phyloP scores from a whole-genome alignment of 495 filamentous ascomycete genomes.

The Penicillium ucsense region DNA sequence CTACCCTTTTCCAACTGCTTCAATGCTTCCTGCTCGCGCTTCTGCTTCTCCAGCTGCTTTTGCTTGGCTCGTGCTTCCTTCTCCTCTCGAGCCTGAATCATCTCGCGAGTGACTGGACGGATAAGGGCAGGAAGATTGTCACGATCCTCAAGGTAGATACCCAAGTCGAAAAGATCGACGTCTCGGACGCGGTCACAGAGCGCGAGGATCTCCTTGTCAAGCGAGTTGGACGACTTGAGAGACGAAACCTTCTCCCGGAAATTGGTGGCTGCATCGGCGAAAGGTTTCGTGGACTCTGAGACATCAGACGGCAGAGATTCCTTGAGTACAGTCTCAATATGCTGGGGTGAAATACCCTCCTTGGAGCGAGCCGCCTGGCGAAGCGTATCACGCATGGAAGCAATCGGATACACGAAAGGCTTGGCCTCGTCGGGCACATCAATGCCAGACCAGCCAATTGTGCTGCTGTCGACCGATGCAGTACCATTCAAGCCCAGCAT shows the following conservation, averaged over 20 bases:
- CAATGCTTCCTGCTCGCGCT: slow-evolving; percentile 45
- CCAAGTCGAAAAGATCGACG: slow-evolving; percentile 64
- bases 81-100: slow-evolving; percentile 63
- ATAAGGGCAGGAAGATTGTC: slow-evolving; percentile 65
- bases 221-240: slow-evolving; percentile 32
- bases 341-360: slow-evolving; percentile 21
- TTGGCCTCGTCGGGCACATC: slow-evolving; percentile 51
- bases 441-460: slow-evolving; percentile 78
- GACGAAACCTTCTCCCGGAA: slow-evolving; percentile 35
- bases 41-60: slow-evolving; percentile 52
- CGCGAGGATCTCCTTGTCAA: slow-evolving; percentile 51
- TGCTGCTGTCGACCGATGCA: slow-evolving; percentile 44
- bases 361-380: slow-evolving; percentile 44
- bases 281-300: slow-evolving; percentile 26
- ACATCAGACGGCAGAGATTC: slow-evolving; percentile 6
- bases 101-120: slow-evolving; percentile 65
- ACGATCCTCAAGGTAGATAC: slow-evolving; percentile 83
- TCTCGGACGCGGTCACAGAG: slow-evolving; percentile 78
- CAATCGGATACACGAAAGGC: slow-evolving; percentile 55
- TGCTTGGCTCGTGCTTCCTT: slow-evolving; percentile 41
- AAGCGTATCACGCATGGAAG: slow-evolving; percentile 57
- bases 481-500: slow-evolving; percentile 73
- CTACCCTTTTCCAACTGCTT: slow-evolving; percentile 63
- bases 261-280: slow-evolving; percentile 23
- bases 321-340: slow-evolving; percentile 25